Percentiles rank a stretch among this genome's conserved stretches.
These are phyloP conservation scores for Lomentospora prolificans DNA, from an alignment of 2,329 filamentous ascomycete genomes.

Conservation along the genomic window DNA sequence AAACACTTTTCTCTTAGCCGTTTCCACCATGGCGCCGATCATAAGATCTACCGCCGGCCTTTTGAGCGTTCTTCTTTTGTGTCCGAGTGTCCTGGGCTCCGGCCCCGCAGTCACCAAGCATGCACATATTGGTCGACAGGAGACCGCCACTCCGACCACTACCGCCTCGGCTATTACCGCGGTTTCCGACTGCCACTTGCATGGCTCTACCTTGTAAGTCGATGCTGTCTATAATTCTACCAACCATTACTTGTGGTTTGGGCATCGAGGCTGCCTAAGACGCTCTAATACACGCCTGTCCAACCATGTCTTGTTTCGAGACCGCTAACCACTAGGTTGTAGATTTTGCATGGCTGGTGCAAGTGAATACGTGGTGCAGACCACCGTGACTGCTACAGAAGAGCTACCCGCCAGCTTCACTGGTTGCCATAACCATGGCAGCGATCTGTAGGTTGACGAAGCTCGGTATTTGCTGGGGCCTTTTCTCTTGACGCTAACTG, in stretches of 20 bases:
- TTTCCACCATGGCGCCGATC: slow-evolving; percentile 1
- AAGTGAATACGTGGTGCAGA: slow-evolving; percentile 32
- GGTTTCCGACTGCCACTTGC: slow-evolving; percentile 31
- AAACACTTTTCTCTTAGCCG: not conserved
- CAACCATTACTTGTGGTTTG: no score
- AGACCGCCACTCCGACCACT: slow-evolving; percentile 1
- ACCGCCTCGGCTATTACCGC: slow-evolving; percentile 21
- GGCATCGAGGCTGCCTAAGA: no score
- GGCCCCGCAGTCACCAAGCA: not conserved
- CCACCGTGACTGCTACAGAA: slow-evolving; percentile 42
- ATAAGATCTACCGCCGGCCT: not conserved
- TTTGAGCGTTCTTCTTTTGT: slow-evolving; percentile 4
- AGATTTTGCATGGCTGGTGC: slow-evolving; percentile 35
- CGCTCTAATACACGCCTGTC: not conserved
- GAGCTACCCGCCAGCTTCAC: slow-evolving; percentile 52
- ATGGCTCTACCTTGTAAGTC: slow-evolving; percentile 29
- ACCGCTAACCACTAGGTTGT: not conserved
- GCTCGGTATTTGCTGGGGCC: not conserved
- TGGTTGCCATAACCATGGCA: slow-evolving; percentile 52
- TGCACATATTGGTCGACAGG: not conserved
- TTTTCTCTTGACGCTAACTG: slow-evolving; percentile 4
- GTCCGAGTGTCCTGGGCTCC: not conserved
- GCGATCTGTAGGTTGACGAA: slow-evolving; percentile 37
- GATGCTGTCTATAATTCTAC: not conserved
- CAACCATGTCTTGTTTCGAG: slow-evolving; percentile 7